phyloP scores from a whole-genome alignment of 225 moss, liverwort and hornwort genomes.

The Pseudoscleropodium purum region DNA sequence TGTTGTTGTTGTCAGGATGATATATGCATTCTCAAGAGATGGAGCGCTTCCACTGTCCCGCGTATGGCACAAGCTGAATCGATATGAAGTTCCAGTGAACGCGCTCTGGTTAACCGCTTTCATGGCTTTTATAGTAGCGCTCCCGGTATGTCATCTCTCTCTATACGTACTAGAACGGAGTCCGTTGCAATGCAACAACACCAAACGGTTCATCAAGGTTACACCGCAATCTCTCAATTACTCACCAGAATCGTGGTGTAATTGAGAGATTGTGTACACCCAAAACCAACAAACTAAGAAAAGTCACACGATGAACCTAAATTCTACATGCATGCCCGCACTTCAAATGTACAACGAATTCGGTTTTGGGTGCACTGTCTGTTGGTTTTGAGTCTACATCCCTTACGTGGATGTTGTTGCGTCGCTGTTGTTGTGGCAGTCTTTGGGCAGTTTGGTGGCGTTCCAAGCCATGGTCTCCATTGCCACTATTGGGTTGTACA shows the following conservation, averaged over 20 bases:
- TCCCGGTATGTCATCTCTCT: constrained; percentile 26
- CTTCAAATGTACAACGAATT: not conserved
- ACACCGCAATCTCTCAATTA: too few species aligned
- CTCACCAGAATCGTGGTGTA: too few species aligned
- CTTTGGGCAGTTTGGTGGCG: constrained; percentile 63
- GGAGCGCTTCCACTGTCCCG: constrained; percentile 61
- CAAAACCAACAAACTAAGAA: not conserved
- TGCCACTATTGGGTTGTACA: constrained; percentile 61
- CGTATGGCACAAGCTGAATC: constrained; percentile 41
- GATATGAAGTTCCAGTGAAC: constrained; percentile 46
- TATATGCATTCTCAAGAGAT: constrained; percentile 76
- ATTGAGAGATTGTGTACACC: too few species aligned
- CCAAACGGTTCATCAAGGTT: not conserved
- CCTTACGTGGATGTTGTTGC: not conserved
- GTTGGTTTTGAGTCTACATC: not conserved
- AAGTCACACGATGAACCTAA: not conserved
- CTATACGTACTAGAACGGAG: too few species aligned
- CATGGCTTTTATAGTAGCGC: constrained; percentile 30
- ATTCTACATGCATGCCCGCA: not conserved
- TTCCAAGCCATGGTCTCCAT: constrained; percentile 83
- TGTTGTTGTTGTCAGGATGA: constrained; percentile 34
- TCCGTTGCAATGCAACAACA: not conserved
- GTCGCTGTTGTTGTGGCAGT: not conserved
- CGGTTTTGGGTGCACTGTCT: too few species aligned
- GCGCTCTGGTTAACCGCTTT: constrained; percentile 58